Base-by-base conservation (phyloP, 352 stramenopile species). In the Paralagenidium karlingii region DNA sequence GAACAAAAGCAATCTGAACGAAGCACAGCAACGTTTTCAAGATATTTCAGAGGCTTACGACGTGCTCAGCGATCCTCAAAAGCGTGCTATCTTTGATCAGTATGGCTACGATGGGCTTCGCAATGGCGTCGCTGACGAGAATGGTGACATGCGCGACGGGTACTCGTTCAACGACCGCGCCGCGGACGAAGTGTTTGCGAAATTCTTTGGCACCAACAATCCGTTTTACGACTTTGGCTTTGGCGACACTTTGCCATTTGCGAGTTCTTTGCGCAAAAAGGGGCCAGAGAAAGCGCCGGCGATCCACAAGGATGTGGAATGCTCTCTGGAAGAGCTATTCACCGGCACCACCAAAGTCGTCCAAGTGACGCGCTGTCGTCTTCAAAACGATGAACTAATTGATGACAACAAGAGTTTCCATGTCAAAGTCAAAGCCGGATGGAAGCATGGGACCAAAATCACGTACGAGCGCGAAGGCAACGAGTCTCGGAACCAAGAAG, bases 31-130 rank as follows among this genome's bases (percentile, higher is more conserved):
- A 37, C 69, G 91, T 20, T 97, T 98, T 67, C 86, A 97, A 45
- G 93, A 96, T 48, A 88, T 98, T 27, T 82, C 79, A 0, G 79
- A 97, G 61, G 89, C 88, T 8, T 98, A 97, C 60, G 87, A 96
- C 40, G 82, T 98, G 24, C 53, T 98, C 19, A 91, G 61, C 28
- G 92, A 97, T 64, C 75, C 84, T 9, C 68, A 82, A 29, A 94
- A 95, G 48, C 76, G 87, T 8, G 64, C 73, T 4, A 59, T 96
- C 31, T 98, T 97, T 55, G 89, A 98, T 57, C 66, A 94, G 50
- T 94, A 89, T 55, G 91, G 94, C 39, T 96, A 96, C 46, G 84
- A 96, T 33, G 94, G 91, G 9, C 59, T 98, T 24, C 81, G 84
- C 41, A 94, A 94, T 43, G 87, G 86, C 28, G 70, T 94, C 30